Evolutionary conservation across 768 basidiomycete genomes (phyloP).

Genomic region (Mycena metata): DNA sequence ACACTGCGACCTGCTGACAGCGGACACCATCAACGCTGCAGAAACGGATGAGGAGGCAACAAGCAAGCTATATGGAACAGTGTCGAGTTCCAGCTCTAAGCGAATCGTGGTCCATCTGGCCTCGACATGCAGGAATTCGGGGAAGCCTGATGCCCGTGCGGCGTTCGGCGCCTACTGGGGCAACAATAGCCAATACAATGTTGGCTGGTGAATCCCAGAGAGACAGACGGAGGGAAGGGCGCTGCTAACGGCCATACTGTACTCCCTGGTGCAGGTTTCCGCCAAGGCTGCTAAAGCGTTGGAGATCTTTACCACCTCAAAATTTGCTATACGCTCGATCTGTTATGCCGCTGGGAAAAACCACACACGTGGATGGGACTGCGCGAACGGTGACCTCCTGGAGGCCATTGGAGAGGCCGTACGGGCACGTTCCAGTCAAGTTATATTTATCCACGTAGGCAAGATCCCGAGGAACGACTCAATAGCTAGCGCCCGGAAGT

Average conservation of each 20-base stretch:
- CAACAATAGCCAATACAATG: not conserved
- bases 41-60: not conserved
- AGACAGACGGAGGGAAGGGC: not conserved
- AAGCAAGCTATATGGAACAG: not conserved
- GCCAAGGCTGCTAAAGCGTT: rapidly evolving
- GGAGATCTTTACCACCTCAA: not conserved
- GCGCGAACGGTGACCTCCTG: conserved; percentile 3
- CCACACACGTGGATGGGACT: conserved; percentile 5
- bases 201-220: not conserved
- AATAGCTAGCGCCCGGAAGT: too few species aligned
- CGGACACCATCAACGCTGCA: too few species aligned
- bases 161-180: conserved; percentile 1
- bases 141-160: not conserved
- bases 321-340: conserved; percentile 3
- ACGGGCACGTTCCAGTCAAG: too few species aligned
- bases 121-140: not conserved
- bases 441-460: too few species aligned
- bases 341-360: conserved; percentile 4
- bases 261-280: not conserved
- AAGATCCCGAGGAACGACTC: too few species aligned
- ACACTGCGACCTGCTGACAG: too few species aligned
- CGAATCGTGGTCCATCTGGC: not conserved
- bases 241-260: not conserved
- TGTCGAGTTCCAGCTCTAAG: not conserved
- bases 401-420: too few species aligned